Evolutionary conservation across 192 early-diverging fungal genomes (phyloP).

Genomic region (Backusella macrospora): DNA sequence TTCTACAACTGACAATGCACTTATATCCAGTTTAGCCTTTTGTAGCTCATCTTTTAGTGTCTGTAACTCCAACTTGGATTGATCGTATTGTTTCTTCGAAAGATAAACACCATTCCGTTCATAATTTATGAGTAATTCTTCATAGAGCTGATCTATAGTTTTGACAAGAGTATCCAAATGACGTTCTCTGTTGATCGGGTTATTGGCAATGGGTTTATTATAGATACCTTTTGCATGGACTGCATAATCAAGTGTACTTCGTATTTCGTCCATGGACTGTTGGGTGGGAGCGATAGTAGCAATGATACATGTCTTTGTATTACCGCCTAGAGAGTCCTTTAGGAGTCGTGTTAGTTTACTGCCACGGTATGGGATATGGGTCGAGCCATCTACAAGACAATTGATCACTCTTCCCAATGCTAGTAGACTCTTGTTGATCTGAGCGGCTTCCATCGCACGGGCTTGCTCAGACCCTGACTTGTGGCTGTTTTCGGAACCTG

Average conservation of each 20-base stretch:
- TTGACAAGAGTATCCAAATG: slow-evolving; percentile 79
- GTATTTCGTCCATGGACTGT: slow-evolving; percentile 67
- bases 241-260: slow-evolving; percentile 80
- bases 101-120: slow-evolving; percentile 87
- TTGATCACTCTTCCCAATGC: slow-evolving; percentile 76
- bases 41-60: slow-evolving; percentile 48
- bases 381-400: slow-evolving; percentile 57
- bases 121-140: slow-evolving; percentile 71
- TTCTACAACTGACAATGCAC: neutral
- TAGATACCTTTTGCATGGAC: slow-evolving; percentile 76
- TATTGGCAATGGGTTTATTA: slow-evolving; percentile 77
- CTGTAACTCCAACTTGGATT: slow-evolving; percentile 53
- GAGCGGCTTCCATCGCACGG: slow-evolving; percentile 85
- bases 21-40: neutral
- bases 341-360: slow-evolving; percentile 90
- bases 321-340: slow-evolving; percentile 88
- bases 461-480: slow-evolving; percentile 85
- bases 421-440: slow-evolving; percentile 85
- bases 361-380: slow-evolving; percentile 76
- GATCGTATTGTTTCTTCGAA: slow-evolving; percentile 63
- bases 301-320: slow-evolving; percentile 94
- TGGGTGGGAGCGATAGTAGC: slow-evolving; percentile 87
- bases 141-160: slow-evolving; percentile 79
- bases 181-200: slow-evolving; percentile 80
- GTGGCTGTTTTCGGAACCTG: slow-evolving; percentile 92